A percentile compares a stretch with the other conserved stretches of the same genome.
phyloP scores from a whole-genome alignment of 148 eudicot genomes.

The Persicaria maculosa region DNA sequence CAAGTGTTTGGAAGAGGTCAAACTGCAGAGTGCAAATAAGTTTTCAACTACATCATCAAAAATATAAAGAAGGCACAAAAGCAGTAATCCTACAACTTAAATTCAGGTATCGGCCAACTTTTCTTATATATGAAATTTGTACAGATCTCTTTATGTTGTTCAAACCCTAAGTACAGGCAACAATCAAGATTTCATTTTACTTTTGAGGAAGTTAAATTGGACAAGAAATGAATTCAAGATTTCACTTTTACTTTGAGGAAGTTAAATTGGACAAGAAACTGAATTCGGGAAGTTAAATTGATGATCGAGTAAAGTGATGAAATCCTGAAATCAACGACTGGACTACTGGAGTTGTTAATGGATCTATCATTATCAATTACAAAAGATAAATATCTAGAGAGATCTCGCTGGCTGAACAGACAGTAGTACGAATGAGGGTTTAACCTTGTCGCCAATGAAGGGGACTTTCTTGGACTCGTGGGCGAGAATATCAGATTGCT shows the following conservation, averaged over 20 bases:
- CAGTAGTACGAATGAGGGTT: not conserved
- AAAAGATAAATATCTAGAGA: not conserved
- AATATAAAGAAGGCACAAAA: too few species aligned
- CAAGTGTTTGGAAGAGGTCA: not conserved
- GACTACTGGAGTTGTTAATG: not conserved
- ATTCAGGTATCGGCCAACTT: not conserved
- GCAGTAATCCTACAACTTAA: not conserved
- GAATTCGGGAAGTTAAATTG: not conserved
- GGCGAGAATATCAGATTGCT: constrained; percentile 69
- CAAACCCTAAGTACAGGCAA: not conserved
- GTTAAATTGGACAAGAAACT: not conserved
- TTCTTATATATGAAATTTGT: not conserved
- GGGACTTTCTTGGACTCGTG: constrained; percentile 63
- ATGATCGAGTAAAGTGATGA: constrained; percentile 1
- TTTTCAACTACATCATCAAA: not conserved
- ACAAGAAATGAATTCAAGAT: not conserved
- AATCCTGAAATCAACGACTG: not conserved
- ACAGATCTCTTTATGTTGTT: not conserved
- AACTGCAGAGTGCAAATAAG: not conserved
- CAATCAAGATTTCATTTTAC: not conserved
- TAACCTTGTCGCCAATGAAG: constrained; percentile 72
- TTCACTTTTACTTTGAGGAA: not conserved
- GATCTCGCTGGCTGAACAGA: not conserved
- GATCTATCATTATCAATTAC: not conserved
- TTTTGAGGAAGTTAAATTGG: not conserved